Evolutionary conservation across 2,329 filamentous ascomycete genomes (phyloP), one percentile per base, ranked within the genome.

Genomic region (Ophiostoma piceae): DNA sequence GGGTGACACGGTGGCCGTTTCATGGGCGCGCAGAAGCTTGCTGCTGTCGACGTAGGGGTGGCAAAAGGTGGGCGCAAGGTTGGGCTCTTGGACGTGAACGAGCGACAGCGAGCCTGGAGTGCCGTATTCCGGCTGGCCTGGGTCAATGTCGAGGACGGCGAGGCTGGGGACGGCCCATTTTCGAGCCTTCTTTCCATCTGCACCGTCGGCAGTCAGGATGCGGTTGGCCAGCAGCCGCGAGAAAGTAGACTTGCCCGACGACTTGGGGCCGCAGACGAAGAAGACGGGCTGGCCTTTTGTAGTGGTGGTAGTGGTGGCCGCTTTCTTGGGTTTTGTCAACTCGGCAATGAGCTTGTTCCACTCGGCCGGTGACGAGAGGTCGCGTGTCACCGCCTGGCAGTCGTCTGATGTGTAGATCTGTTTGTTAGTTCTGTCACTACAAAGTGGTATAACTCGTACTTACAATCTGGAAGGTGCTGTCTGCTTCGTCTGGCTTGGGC

Each of bases 161-260:
- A 90, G 80, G 67, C 78, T 72, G 1, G 75, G 71, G 73, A 76
- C 74, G n/a, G 73, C 69, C 26, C 74, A 74, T 75, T 74, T 74
- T 72, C 70, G 72, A 9, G 68, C 19, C 60, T n/a, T 41, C 5
- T 29, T 37, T 7, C 32, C 29, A 32, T 37, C 64, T 9, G 64
- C 72, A 2, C 66, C 72, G 70, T 76, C 74, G 65, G 80, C 77
- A 3, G 87, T 90, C n/a, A 92, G 78, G 9, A 92, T 79, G 12
- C 86, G 84, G 75, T 94, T 94, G 9, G 84, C 79, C 2, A 94
- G 80, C 4, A 92, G 77, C 66, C 85, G 86, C 14, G 86, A 85
- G 76, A 93, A 91, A 0, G 90, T 92, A 0, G 91, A 93, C 75
- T 94, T 94, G 2, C 91, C 91, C 2, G 90, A 87, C 0, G 86